Percentiles rank a stretch among this genome's conserved stretches.
These are phyloP conservation scores for Colletotrichum truncatum DNA, from an alignment of 2,329 filamentous ascomycete species.

Conservation along the genomic window DNA sequence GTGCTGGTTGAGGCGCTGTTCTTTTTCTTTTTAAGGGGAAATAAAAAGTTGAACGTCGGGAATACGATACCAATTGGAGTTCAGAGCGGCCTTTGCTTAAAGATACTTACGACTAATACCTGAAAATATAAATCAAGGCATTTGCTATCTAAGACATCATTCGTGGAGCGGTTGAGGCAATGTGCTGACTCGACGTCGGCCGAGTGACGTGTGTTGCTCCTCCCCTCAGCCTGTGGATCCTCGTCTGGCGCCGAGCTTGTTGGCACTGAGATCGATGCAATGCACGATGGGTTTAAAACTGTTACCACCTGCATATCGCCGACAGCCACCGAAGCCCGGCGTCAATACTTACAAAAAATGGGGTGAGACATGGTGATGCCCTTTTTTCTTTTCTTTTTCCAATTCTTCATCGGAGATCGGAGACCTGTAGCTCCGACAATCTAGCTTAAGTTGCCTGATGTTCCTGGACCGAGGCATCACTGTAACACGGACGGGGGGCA, in stretches of 20 bases:
- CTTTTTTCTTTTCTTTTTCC: background rate
- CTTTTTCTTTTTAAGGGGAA: background rate
- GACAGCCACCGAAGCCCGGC: background rate
- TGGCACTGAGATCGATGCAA: no score
- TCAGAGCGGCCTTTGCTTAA: constrained; percentile 10
- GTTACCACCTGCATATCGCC: background rate
- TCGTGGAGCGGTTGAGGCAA: background rate
- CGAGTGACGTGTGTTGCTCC: constrained; percentile 3
- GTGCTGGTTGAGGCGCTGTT: background rate
- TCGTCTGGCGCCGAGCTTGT: background rate
- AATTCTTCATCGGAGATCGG: no score
- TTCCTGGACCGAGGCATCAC: constrained; percentile 22
- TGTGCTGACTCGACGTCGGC: constrained; percentile 2
- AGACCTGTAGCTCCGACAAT: no score
- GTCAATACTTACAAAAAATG: background rate
- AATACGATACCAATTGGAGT: constrained; percentile 24
- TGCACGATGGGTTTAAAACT: background rate
- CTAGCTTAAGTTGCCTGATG: no score
- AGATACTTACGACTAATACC: constrained; percentile 4
- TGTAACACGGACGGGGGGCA: constrained; percentile 2
- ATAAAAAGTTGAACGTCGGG: background rate
- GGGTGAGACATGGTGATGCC: background rate
- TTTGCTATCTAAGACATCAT: background rate
- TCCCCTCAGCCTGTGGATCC: background rate
- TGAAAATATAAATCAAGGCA: background rate